Evolutionary conservation across 257 asterid species (phyloP), one percentile per base, ranked within the genome.

Genomic region (Ocimum tenuiflorum): DNA sequence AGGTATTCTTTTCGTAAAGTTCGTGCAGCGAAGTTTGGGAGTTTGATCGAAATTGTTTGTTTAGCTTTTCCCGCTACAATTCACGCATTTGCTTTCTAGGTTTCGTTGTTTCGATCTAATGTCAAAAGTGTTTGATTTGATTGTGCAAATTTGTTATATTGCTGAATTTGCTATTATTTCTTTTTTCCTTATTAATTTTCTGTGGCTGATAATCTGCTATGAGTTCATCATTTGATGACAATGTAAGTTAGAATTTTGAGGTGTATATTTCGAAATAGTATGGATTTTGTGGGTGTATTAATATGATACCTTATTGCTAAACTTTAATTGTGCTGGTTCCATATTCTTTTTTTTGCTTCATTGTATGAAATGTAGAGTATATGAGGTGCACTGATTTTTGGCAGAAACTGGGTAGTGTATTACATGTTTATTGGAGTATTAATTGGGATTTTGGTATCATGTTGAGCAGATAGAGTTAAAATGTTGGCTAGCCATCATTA

Each of bases 401-500:
- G 1, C 63, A 6, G 60, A 17, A 19, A 53, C 66, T 60, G 48
- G n/a, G n/a, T 10, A 11, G 2, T 22, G 57, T 60, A 38, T 49
- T 6, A 6, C 6, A 4, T 46, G 14, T 31, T 33, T 13, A 57
- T 15, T 49, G 50, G 47, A 55, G 38, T 27, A 15, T 35, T 79
- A 39, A 78, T 38, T 74, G 65, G 29, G 73, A 79, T 79, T 75
- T 53, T 73, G 60, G 72, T 52, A 52, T 53, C 23, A 56, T 75
- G 54, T 73, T 65, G 24, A 72, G 71, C 65, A 65, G 75, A 57
- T 65, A 46, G 60, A 72, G 27, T n/a, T 38, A 36, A 75, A 77
- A 87, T 89, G 95, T 82, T 78, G 86, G 79, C 78, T 31, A 65
- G 31, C 67, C 81, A 70, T 70, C 80, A 78, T 60, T 79, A 50